Conservation (phyloP, 2,329 filamentous ascomycete species). For the Madurella fahalii region DNA sequence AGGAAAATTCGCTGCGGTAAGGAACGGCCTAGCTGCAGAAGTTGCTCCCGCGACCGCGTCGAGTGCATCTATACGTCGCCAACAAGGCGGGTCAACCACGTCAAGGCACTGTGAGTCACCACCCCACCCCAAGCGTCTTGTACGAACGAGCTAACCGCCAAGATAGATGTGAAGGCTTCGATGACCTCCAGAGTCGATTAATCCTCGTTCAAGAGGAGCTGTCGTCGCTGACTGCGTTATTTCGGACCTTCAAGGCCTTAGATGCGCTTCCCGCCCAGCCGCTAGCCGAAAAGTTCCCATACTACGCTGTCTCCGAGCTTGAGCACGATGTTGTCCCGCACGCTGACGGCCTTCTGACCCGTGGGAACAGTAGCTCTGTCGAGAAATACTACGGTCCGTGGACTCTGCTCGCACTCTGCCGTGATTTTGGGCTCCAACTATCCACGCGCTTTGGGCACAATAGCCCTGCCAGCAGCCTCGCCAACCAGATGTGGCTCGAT, state of each 20-base stretch:
- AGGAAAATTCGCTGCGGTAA: neutral
- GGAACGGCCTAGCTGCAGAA: neutral
- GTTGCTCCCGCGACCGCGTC: neutral
- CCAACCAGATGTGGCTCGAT: neutral
- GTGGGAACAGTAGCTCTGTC: neutral
- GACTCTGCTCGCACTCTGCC: neutral
- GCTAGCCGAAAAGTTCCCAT: neutral
- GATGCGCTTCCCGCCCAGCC: neutral
- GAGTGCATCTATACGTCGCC: neutral
- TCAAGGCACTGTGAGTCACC: neutral
- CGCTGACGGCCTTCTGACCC: neutral
- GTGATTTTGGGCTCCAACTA: neutral
- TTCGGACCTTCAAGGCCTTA: neutral
- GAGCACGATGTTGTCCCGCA: neutral
- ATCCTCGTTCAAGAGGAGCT: neutral
- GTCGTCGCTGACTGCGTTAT: neutral
- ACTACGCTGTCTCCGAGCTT: neutral
- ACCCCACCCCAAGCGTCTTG: neutral
- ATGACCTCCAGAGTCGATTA: neutral
- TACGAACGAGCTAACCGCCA: neutral
- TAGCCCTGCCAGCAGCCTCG: neutral
- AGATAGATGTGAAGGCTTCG: neutral
- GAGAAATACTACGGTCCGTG: slow-evolving; percentile 1
- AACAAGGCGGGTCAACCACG: neutral
- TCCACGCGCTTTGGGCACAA: neutral